Evolutionary conservation across 2,329 filamentous ascomycete genomes (phyloP).

Genomic region (Colletotrichum tabaci): DNA sequence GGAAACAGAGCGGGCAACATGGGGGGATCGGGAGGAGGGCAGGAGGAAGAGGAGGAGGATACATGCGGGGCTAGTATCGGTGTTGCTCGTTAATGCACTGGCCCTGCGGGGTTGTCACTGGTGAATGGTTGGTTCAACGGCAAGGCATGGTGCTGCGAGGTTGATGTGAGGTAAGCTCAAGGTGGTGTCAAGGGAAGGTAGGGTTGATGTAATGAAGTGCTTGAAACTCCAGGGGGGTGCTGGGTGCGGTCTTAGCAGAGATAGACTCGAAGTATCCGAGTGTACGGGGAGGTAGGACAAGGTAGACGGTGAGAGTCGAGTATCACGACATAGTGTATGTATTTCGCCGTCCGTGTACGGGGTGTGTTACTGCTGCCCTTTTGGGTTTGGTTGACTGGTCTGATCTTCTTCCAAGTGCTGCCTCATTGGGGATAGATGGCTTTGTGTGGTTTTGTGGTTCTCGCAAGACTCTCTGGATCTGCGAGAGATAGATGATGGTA

Average conservation of each 20-base stretch:
- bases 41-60: not conserved
- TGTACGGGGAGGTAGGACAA: not conserved
- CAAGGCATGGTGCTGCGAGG: not conserved
- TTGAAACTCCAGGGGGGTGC: not conserved
- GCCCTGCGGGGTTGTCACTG: slow-evolving; percentile 12
- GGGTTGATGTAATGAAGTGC: not conserved
- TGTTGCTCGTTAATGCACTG: not conserved
- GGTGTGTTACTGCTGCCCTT: slow-evolving; percentile 2
- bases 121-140: not conserved
- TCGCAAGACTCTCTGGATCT: not conserved
- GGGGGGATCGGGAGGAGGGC: not conserved
- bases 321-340: slow-evolving; percentile 21
- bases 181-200: not conserved
- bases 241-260: slow-evolving; percentile 21
- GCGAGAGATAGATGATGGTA: not conserved
- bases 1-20: slow-evolving; percentile 19
- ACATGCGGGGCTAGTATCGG: not conserved
- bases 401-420: not conserved
- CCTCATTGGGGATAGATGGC: slow-evolving; percentile 9
- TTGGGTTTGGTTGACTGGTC: not conserved
- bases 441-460: not conserved
- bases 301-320: not conserved
- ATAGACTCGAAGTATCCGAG: slow-evolving; percentile 13
- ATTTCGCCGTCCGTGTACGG: slow-evolving; percentile 5
- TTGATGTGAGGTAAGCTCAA: not conserved